Evolutionary conservation across 139 green algal species (phyloP).

Genomic region (Spirogloea muscicola): DNA sequence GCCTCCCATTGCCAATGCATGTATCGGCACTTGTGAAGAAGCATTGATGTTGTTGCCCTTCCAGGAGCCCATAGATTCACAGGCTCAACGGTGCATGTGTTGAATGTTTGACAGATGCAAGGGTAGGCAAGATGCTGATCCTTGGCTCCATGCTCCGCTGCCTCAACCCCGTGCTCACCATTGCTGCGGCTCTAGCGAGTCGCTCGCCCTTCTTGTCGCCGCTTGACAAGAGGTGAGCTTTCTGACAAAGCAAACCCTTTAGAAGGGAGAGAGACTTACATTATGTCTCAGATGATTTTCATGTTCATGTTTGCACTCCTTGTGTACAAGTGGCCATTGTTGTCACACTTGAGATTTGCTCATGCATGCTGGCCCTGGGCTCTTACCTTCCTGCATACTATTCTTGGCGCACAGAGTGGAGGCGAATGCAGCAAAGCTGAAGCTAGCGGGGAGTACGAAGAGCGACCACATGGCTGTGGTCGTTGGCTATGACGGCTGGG

Average conservation of each 20-base stretch:
- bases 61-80: too few relatives aligned
- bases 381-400: not conserved
- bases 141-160: slow-evolving; percentile 69
- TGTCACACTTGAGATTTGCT: too few relatives aligned
- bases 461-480: slow-evolving; percentile 49
- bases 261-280: too few relatives aligned
- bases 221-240: slow-evolving; percentile 9
- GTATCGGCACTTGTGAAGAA: too few relatives aligned
- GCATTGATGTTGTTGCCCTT: too few relatives aligned
- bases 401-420: too few relatives aligned
- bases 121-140: slow-evolving; percentile 80
- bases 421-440: slow-evolving; percentile 42
- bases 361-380: too few relatives aligned
- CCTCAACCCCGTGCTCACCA: slow-evolving; percentile 73
- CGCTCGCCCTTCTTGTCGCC: slow-evolving; percentile 22
- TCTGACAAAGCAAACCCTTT: too few relatives aligned
- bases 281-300: not conserved
- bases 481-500: slow-evolving; percentile 43
- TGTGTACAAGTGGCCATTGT: too few relatives aligned
- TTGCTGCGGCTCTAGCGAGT: slow-evolving; percentile 52
- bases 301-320: not conserved
- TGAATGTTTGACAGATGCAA: too few relatives aligned
- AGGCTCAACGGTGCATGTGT: too few relatives aligned
- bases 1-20: too few relatives aligned
- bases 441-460: slow-evolving; percentile 24